Conservation (phyloP, 2,329 filamentous ascomycete species). For the Pseudogymnoascus sp. region DNA sequence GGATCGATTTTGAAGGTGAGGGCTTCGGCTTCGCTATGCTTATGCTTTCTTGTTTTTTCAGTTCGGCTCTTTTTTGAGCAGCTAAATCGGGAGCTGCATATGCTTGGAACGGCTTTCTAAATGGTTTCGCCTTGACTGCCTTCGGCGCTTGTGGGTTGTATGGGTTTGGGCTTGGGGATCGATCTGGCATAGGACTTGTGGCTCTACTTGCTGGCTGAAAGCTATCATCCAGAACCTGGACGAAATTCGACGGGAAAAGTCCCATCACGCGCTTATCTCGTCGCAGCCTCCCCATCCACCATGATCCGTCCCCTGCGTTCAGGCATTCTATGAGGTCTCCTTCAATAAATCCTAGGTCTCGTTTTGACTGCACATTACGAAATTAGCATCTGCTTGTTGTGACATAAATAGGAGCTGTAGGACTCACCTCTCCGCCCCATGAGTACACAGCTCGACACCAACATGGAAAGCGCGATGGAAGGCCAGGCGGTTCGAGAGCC, state of each 20-base stretch:
- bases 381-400: conserved; percentile 13
- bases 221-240: conserved; percentile 75
- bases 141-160: conserved; percentile 26
- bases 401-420: conserved; percentile 9
- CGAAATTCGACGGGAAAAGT: conserved; percentile 95
- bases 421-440: conserved; percentile 71
- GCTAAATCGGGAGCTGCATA: conserved; percentile 59
- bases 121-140: conserved; percentile 45
- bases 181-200: conserved; percentile 40
- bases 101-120: conserved; percentile 59
- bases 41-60: conserved; percentile 24
- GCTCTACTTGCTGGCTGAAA: conserved; percentile 68
- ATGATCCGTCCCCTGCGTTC: conserved; percentile 93
- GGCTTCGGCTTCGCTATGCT: conserved; percentile 19
- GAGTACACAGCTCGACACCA: conserved; percentile 90
- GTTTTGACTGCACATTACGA: conserved; percentile 56
- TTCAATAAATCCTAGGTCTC: conserved; percentile 93
- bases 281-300: conserved; percentile 93
- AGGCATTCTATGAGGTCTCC: conserved; percentile 97
- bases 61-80: conserved; percentile 42
- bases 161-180: conserved; percentile 27
- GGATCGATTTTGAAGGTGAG: conserved; percentile 20
- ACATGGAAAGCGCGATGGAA: conserved; percentile 77
- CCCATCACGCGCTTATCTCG: conserved; percentile 87
- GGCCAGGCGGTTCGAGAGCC: conserved; percentile 47